These are phyloP conservation scores for Cryptomeria japonica DNA, from an alignment of 75 land plant genomes.

Conservation along the genomic window DNA sequence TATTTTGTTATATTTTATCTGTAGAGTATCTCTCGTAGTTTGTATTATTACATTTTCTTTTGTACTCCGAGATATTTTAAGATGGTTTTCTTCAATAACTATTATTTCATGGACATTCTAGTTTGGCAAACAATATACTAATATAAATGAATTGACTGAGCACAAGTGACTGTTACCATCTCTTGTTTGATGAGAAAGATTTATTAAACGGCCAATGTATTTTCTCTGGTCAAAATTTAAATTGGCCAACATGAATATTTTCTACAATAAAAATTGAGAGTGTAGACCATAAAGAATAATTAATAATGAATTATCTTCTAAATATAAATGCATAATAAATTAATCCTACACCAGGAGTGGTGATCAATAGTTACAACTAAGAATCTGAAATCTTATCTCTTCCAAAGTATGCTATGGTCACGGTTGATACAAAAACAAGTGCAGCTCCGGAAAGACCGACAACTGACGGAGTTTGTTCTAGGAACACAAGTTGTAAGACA, in stretches of 20 bases:
- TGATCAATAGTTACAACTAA: background rate
- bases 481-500: slow-evolving; percentile 5
- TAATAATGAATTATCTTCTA: background rate
- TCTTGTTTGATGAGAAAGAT: background rate
- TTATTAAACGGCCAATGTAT: background rate
- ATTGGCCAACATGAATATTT: background rate
- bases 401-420: background rate
- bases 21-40: too few relatives aligned
- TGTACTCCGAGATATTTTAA: too few relatives aligned
- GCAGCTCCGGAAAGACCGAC: slow-evolving; percentile 3
- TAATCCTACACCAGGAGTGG: background rate
- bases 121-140: background rate
- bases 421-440: background rate
- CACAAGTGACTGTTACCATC: background rate
- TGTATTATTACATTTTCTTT: too few relatives aligned
- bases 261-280: background rate
- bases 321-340: background rate
- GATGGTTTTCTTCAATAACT: too few relatives aligned
- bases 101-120: background rate
- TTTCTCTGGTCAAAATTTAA: background rate
- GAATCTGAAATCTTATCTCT: background rate
- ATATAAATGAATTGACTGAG: background rate
- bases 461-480: background rate
- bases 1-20: too few relatives aligned
- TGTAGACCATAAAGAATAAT: background rate